These are phyloP conservation scores for Punctularia strigosozonata DNA, from an alignment of 768 basidiomycete genomes.

Conservation along the genomic window DNA sequence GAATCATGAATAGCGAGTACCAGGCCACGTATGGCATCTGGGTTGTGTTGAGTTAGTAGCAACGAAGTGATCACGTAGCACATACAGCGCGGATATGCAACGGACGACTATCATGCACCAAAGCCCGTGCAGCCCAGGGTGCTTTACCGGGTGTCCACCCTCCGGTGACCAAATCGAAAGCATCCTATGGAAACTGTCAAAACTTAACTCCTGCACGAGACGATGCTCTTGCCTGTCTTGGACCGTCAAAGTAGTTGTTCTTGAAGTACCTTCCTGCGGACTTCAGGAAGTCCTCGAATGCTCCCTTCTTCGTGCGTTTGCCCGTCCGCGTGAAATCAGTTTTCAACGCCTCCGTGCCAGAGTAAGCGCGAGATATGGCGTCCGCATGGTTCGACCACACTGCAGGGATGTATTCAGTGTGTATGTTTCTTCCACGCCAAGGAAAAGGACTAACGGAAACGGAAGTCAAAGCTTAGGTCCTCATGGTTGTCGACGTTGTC, in stretches of 20 bases:
- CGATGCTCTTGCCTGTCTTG: slow-evolving; percentile 51
- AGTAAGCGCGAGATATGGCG: slow-evolving; percentile 79
- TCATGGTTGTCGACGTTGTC: slow-evolving; percentile 77
- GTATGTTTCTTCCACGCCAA: neutral
- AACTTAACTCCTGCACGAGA: neutral
- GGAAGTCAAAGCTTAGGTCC: slow-evolving; percentile 68
- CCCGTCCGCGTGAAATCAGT: slow-evolving; percentile 95
- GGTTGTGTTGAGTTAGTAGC: neutral
- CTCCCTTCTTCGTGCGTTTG: slow-evolving; percentile 71
- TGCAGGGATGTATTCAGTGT: slow-evolving; percentile 20
- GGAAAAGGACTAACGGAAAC: slow-evolving; percentile 56
- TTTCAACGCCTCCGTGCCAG: slow-evolving; percentile 91
- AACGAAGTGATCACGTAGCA: slow-evolving; percentile 8
- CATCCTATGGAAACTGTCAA: slow-evolving; percentile 46
- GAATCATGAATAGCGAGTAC: slow-evolving; percentile 82
- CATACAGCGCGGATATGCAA: slow-evolving; percentile 73
- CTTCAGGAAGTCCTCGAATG: slow-evolving; percentile 79
- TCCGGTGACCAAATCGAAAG: slow-evolving; percentile 89
- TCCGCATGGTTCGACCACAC: slow-evolving; percentile 99
- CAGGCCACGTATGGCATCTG: slow-evolving; percentile 78
- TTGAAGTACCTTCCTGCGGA: slow-evolving; percentile 77
- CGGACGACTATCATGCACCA: slow-evolving; percentile 74
- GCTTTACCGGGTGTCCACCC: slow-evolving; percentile 77
- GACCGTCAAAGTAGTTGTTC: slow-evolving; percentile 95
- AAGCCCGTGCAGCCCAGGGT: slow-evolving; percentile 54